Evolutionary conservation across 2,329 filamentous ascomycete genomes (phyloP), one percentile per base, ranked within the genome.

Genomic region (Triangularia verruculosa): DNA sequence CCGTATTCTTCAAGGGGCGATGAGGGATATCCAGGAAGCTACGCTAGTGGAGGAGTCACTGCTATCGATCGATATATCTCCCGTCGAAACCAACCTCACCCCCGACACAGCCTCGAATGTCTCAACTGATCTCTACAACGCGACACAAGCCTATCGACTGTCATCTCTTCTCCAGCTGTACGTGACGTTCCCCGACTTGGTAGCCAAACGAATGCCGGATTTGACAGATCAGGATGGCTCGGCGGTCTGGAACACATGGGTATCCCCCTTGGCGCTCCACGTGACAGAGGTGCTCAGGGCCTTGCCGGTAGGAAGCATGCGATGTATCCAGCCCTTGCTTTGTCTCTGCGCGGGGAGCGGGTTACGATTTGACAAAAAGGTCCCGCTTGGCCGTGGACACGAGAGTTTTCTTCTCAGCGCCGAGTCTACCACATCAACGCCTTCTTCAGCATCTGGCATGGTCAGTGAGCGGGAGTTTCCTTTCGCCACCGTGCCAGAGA

Each of bases 311-410:
- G 63, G 61, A 13, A 68, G 63, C 53, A 57, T 73, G 64, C 63
- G 70, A 8, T 72, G 71, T 57, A 71, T 73, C 39, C 71, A 73
- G 53, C 71, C 71, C 2, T 59, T 73, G 4, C 52, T 73, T 5
- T 71, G 68, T 62, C 67, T 73, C 17, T 72, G 70, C 47, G 70
- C 71, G 5, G 71, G 70, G 1, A 72, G 66, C 25, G 71, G 70
- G 0, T 55, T 73, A 17, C 59, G 70, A 51, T 71, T 68, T 51
- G 69, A 69, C 39, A 64, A 39, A 59, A 69, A 70, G 47, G 62
- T 67, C 15, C 62, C 66, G 2, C 25, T 71, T 6, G 58, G 62
- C 4, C 25, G 27, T 6, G 69, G 65, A 0, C 30, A 57, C 12
- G 43, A 60, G 24, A 68, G 52, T 28, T 68, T 69, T 59, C 57